Conservation (phyloP, 2,329 filamentous ascomycete species). For the Magnaporthiopsis poae region DNA sequence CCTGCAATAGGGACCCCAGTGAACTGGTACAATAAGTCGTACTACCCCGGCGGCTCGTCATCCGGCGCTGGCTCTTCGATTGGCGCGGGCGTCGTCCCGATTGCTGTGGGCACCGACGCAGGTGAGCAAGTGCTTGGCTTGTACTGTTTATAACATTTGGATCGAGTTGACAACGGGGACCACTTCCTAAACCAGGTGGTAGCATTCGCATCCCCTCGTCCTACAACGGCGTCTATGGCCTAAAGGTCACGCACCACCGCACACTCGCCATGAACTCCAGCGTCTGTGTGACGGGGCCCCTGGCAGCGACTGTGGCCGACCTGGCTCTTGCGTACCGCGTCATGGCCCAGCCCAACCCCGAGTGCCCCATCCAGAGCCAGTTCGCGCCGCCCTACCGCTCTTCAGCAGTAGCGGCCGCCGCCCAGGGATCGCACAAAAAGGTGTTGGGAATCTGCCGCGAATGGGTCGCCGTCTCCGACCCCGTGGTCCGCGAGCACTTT, state of each 20-base stretch:
- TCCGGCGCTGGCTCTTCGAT: slow-evolving; percentile 66
- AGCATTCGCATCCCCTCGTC: slow-evolving; percentile 63
- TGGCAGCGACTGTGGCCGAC: slow-evolving; percentile 67
- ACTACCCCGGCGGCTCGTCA: slow-evolving; percentile 74
- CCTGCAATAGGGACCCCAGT: slow-evolving; percentile 61
- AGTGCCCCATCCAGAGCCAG: slow-evolving; percentile 46
- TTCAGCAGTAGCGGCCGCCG: background rate
- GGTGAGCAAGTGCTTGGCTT: slow-evolving; percentile 22
- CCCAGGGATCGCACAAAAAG: slow-evolving; percentile 26
- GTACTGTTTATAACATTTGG: too few relatives aligned
- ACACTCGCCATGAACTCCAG: slow-evolving; percentile 46
- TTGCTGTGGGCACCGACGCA: slow-evolving; percentile 64
- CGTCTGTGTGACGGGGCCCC: slow-evolving; percentile 59
- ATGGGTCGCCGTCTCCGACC: slow-evolving; percentile 59
- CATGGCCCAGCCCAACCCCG: slow-evolving; percentile 63
- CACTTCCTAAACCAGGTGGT: slow-evolving; percentile 35
- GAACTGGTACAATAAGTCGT: slow-evolving; percentile 66
- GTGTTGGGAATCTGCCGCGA: slow-evolving; percentile 59
- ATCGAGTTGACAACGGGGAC: too few relatives aligned
- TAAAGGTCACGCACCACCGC: slow-evolving; percentile 70
- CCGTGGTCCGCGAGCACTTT: slow-evolving; percentile 52
- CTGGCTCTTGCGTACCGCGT: slow-evolving; percentile 73
- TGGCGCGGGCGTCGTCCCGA: slow-evolving; percentile 61
- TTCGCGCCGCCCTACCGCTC: slow-evolving; percentile 47
- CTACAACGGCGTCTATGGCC: slow-evolving; percentile 71